Base-by-base conservation (phyloP, 768 basidiomycete genomes). In the Ephemerocybe angulata region DNA sequence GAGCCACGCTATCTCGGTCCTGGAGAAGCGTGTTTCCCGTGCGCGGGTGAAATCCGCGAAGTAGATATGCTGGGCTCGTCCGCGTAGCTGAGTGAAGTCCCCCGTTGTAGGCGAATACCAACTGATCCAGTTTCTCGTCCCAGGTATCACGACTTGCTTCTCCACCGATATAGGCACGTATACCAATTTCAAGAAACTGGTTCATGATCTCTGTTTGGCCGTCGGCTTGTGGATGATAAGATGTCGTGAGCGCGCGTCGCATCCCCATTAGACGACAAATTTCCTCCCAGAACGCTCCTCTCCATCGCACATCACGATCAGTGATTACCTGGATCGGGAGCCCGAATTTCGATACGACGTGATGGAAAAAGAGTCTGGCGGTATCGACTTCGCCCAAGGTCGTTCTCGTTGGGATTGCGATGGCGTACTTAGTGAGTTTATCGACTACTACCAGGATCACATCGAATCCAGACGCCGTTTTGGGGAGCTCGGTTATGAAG, bases 151-250 rank as follows among this genome's bases (percentile, higher is more conserved):
- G 15, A 3, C 21, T 21, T 3, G 3, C 3, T 4, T 40, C 37
- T 4, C 5, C 3, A 4, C 37, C 37, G 15, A 40, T 21, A n/a
- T n/a, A n/a, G n/a, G n/a, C n/a, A n/a, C n/a, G n/a, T n/a, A n/a
- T n/a, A n/a, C n/a, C n/a, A n/a, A 40, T 40, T 24, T 69, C 65
- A 0, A 72, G 27, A 31, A 63, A 59, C 46, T 69, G 70, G 49
- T 69, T 70, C 12, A 59, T 50, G 17, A 52, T 56, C 57, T 72
- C 60, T 2, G 71, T 74, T 46, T 65, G 63, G 12, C 66, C 62
- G 40, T 65, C 60, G 3, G 58, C 61, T 46, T 65, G 62, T 2
- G 77, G 79, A 53, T 79, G 77, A 43, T 71, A 78, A 0, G 76
- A 75, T 0, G 77, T 78, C 4, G 67, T 70, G 0, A 72, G 57